Conservation (phyloP, 2,329 filamentous ascomycete species). For the Pyricularia grisea region DNA sequence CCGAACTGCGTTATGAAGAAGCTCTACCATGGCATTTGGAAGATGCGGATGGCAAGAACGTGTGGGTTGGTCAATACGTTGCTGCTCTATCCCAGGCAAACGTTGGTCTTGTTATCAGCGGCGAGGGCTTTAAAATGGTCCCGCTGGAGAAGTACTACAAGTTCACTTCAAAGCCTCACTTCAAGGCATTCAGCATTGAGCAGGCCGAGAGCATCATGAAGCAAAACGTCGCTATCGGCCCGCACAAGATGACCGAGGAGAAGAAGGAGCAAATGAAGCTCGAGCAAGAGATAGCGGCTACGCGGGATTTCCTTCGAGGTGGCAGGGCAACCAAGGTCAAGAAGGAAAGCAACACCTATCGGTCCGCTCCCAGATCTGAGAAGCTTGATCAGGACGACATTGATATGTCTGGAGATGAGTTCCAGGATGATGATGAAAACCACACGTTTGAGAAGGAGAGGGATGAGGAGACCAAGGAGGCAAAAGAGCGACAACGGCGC, state of each 20-base stretch:
- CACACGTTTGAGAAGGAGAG: constrained; percentile 66
- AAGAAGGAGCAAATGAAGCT: constrained; percentile 52
- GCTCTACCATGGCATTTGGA: constrained; percentile 94
- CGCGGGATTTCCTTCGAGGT: constrained; percentile 30
- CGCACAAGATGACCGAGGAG: constrained; percentile 44
- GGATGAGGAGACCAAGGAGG: constrained; percentile 69
- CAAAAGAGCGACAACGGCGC: constrained; percentile 63
- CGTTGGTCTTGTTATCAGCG: constrained; percentile 66
- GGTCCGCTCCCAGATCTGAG: constrained; percentile 50
- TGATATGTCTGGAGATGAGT: constrained; percentile 61
- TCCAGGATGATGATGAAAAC: constrained; percentile 82
- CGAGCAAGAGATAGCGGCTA: constrained; percentile 53
- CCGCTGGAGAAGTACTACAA: constrained; percentile 95
- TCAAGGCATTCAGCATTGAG: constrained; percentile 69
- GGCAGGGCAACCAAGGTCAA: constrained; percentile 52
- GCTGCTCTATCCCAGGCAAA: constrained; percentile 79
- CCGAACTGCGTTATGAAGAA: constrained; percentile 79
- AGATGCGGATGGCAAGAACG: constrained; percentile 90
- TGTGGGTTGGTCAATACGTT: constrained; percentile 88
- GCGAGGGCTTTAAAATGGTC: constrained; percentile 68
- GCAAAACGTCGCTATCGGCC: constrained; percentile 64
- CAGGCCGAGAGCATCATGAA: constrained; percentile 79
- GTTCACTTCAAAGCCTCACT: constrained; percentile 71
- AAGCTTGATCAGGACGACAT: constrained; percentile 63
- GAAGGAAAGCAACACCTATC: constrained; percentile 57